Base-by-base conservation (phyloP, 192 early-diverging fungal genomes). In the Bifiguratus adelaidae region DNA sequence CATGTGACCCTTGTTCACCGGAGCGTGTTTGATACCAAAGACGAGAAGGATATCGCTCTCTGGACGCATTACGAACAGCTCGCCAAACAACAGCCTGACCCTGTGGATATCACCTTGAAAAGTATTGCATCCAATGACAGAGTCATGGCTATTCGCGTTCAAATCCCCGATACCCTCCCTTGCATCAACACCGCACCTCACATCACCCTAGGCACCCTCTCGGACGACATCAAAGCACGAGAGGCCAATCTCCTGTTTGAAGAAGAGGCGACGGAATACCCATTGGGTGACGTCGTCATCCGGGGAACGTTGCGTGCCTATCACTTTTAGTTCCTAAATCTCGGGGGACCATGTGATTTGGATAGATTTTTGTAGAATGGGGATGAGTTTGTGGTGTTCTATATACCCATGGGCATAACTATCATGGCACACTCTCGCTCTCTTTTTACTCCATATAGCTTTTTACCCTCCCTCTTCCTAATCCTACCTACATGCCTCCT, bases 1-100 rank as follows among this genome's bases (percentile, higher is more conserved):
- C 78, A 81, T 50, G 55, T 79, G 3, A 82, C 77, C 0, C 58
- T 82, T 16, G 60, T 69, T 11, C 78, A 80, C 35, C n/a, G n/a
- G n/a, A n/a, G n/a, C n/a, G 27, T 30, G 3, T 38, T 35, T 9
- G 42, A 60, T 8, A 40, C 29, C 2, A 56, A 58, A 44, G 57
- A 60, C 22, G 41, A 50, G 16, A 36, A 45, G 11, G 41, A 26
- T 41, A 47, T 30, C 48, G 40, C 36, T 49, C 19, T 18, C 18
- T 4, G 21, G 44, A 7, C 41, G 4, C 3, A 60, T 11, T 53
- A 54, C 57, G 45, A 55, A 15, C 0, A 43, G 26, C 54, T 40
- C 16, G 38, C 47, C 25, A 28, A 57, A 4, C 55, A 55, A 35
- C 7, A 43, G 1, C 38, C 32, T 7, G 32, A 12, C 11, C 64